Conservation (phyloP, 495 filamentous ascomycete genomes). For the Ramalina peruviana region DNA sequence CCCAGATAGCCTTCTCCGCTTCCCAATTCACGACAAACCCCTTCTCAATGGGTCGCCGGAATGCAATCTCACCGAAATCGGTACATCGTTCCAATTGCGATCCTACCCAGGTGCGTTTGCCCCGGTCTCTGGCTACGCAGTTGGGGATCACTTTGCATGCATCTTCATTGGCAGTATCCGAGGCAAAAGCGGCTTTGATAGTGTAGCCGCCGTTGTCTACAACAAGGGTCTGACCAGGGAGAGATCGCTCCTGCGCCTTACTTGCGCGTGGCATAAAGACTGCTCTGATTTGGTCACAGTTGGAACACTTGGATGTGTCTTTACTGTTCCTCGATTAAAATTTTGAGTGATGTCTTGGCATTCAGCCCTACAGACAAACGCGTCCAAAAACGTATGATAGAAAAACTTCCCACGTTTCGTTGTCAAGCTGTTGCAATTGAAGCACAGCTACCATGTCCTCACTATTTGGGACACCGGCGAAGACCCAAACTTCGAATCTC, state of each 20-base stretch:
- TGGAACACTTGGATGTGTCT: too few species aligned
- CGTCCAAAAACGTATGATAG: not conserved
- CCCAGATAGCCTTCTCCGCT: conserved; percentile 90
- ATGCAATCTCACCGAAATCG: conserved; percentile 81
- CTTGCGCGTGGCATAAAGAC: conserved; percentile 15
- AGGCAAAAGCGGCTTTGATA: conserved; percentile 81
- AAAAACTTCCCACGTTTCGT: not conserved
- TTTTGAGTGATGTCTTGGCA: not conserved
- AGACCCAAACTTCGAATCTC: not conserved
- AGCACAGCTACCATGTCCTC: conserved; percentile 6
- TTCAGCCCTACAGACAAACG: not conserved
- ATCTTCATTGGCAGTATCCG: conserved; percentile 21
- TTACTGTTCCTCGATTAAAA: too few species aligned
- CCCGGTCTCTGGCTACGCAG: conserved; percentile 70
- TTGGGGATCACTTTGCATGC: conserved; percentile 72
- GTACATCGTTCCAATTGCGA: conserved; percentile 66
- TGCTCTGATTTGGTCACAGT: too few species aligned
- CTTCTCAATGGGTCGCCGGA: conserved; percentile 86
- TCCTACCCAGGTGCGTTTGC: conserved; percentile 62
- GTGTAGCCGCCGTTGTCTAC: conserved; percentile 91
- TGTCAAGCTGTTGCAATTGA: not conserved
- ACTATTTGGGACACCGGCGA: conserved; percentile 2
- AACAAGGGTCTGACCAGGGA: conserved; percentile 60
- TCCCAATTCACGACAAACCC: conserved; percentile 97
- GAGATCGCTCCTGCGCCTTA: conserved; percentile 21